Evolutionary conservation across 2,329 filamentous ascomycete species (phyloP).

Genomic region (Scedosporium minutisporum): DNA sequence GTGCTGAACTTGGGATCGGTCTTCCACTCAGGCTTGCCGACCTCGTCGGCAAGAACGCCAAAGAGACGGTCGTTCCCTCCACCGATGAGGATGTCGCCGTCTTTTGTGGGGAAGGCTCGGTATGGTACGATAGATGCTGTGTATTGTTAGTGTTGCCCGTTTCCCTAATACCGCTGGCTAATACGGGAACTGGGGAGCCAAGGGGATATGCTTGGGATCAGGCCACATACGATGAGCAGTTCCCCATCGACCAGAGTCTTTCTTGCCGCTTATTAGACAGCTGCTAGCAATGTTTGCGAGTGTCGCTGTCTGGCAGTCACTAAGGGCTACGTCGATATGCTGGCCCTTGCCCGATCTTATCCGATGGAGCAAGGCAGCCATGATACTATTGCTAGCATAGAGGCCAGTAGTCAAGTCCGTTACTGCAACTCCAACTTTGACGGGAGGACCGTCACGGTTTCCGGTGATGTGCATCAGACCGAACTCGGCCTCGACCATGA

Average conservation of each 20-base stretch:
- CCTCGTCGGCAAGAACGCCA: constrained; percentile 49
- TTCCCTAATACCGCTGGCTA: background rate
- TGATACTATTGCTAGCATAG: constrained; percentile 90
- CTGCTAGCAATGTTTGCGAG: constrained; percentile 93
- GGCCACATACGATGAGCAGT: constrained; percentile 69
- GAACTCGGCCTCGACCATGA: constrained; percentile 98
- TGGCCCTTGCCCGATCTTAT: constrained; percentile 70
- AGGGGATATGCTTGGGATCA: no score
- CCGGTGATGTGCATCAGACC: constrained; percentile 98
- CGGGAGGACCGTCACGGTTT: constrained; percentile 74
- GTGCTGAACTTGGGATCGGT: constrained; percentile 47
- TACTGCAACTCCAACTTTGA: constrained; percentile 95
- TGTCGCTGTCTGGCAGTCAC: constrained; percentile 91
- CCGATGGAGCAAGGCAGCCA: constrained; percentile 79
- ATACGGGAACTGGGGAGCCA: no score
- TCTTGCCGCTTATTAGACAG: constrained; percentile 76
- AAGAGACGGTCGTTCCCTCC: constrained; percentile 69
- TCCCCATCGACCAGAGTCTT: constrained; percentile 85
- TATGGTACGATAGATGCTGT: constrained; percentile 95
- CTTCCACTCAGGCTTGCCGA: constrained; percentile 51
- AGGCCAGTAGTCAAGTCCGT: constrained; percentile 92
- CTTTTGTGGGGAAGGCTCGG: constrained; percentile 66
- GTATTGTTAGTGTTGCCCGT: background rate
- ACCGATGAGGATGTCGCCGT: constrained; percentile 61
- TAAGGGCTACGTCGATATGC: constrained; percentile 83